Percentiles rank a stretch among this genome's conserved stretches.
These are phyloP conservation scores for Nemania serpens DNA, from an alignment of 2,329 filamentous ascomycete species.

Conservation along the genomic window DNA sequence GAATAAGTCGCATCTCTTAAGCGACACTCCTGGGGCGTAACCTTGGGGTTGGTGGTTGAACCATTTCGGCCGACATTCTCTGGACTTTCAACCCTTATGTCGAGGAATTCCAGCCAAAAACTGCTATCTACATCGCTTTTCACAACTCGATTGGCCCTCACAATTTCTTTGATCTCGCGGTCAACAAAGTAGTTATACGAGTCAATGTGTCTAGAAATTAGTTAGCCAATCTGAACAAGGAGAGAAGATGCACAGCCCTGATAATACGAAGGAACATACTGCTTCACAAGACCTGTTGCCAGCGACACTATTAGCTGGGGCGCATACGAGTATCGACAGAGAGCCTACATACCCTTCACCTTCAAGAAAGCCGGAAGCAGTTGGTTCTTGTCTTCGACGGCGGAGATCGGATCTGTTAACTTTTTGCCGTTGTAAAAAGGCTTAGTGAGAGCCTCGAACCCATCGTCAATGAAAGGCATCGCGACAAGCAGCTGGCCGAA, in stretches of 20 bases:
- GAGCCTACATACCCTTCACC: slow-evolving; percentile 71
- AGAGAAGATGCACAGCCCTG: background rate
- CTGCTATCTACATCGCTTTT: slow-evolving; percentile 90
- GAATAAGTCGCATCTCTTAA: slow-evolving; percentile 98
- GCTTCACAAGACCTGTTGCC: slow-evolving; percentile 71
- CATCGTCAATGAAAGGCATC: slow-evolving; percentile 63
- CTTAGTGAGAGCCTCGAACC: slow-evolving; percentile 68
- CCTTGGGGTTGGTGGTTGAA: slow-evolving; percentile 69
- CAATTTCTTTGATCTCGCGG: slow-evolving; percentile 94
- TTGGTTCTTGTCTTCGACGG: slow-evolving; percentile 90
- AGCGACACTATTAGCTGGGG: slow-evolving; percentile 10
- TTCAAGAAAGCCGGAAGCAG: slow-evolving; percentile 96
- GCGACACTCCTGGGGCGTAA: slow-evolving; percentile 96
- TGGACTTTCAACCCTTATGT: slow-evolving; percentile 85
- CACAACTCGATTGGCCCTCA: slow-evolving; percentile 86
- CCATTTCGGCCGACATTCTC: slow-evolving; percentile 78
- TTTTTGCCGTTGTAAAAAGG: slow-evolving; percentile 72
- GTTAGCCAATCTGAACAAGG: slow-evolving; percentile 21
- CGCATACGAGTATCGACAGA: slow-evolving; percentile 9
- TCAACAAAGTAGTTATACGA: slow-evolving; percentile 99
- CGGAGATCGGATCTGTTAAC: slow-evolving; percentile 67
- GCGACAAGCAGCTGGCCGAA: slow-evolving; percentile 32
- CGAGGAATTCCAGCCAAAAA: slow-evolving; percentile 91
- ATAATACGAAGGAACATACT: slow-evolving; percentile 52
- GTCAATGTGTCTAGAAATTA: slow-evolving; percentile 72